Evolutionary conservation across 169 alveolate genomes (phyloP).

Genomic region (Plasmodium coatneyi): DNA sequence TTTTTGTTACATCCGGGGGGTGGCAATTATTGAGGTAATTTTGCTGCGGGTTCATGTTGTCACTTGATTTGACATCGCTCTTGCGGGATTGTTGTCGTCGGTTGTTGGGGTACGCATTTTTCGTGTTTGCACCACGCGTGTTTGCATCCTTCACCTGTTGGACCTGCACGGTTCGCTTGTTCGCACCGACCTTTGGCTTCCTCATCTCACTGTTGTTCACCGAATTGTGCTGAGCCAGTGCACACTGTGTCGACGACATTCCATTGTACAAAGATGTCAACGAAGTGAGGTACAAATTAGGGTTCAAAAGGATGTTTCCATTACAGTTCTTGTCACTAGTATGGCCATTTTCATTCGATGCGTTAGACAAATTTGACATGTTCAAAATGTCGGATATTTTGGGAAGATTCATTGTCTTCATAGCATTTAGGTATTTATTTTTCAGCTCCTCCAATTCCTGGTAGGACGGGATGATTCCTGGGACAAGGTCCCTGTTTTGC

Average conservation of each 20-base stretch:
- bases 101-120: neutral
- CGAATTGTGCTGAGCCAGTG: neutral
- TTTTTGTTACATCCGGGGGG: neutral
- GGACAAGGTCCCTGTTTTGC: neutral
- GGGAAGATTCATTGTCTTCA: neutral
- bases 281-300: neutral
- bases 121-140: neutral
- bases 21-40: conserved; percentile 24
- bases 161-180: conserved; percentile 13
- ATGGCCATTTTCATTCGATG: neutral
- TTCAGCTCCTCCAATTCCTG: conserved; percentile 14
- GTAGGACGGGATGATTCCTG: neutral
- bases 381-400: neutral
- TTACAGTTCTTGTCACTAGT: neutral
- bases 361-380: neutral
- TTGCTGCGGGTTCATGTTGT: conserved; percentile 23
- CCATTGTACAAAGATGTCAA: neutral
- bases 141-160: neutral
- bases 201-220: conserved; percentile 5
- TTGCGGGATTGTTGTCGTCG: conserved; percentile 1
- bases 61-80: conserved; percentile 14
- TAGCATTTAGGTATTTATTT: neutral
- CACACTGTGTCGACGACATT: neutral
- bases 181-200: neutral
- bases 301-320: neutral